Evolutionary conservation across 345 rosid species (phyloP), one percentile per base, ranked within the genome.

Genomic region (Atalantia buxifolia): DNA sequence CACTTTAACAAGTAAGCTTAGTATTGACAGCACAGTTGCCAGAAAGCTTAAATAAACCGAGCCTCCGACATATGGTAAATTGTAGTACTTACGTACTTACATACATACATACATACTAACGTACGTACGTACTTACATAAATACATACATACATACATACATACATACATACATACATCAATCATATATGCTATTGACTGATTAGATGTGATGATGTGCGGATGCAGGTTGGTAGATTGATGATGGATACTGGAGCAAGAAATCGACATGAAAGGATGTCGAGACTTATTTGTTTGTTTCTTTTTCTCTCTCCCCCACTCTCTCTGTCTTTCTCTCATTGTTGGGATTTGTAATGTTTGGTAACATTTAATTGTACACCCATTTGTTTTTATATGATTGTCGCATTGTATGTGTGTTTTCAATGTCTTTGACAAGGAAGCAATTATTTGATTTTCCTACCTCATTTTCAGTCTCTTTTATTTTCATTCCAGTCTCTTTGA

Each of bases 221-320:
- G 22, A 4, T 53, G 57, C 57, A 53, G 57, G 57, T 53, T 53
- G 57, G 22, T 53, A 18, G 57, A 53, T 64, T 16, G 9, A 10
- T 59, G 13, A 75, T 36, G 79, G 80, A 79, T 53, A 19, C 13
- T 65, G 25, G 42, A 27, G 69, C 81, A 75, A 48, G 84, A 79
- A 77, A 78, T 81, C 84, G 87, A 87, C 89, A 88, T 85, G 91
- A 87, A 81, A 83, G 90, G 90, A 87, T 90, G 90, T 83, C 90
- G 83, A 78, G 62, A 64, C 24, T 64, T 66, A 28, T 10, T 14
- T 53, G 22, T 71, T 28, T 71, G 31, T 71, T 36, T 35, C 71
- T 28, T 22, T 5, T 9, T 62, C 21, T 56, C 36, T 33, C 61
- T 35, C 50, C 36, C 42, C 12, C 24, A 2, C 64, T 28, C 24